These are phyloP conservation scores for Staphylotrichum longicolle DNA, from an alignment of 495 filamentous ascomycete genomes.

Conservation along the genomic window DNA sequence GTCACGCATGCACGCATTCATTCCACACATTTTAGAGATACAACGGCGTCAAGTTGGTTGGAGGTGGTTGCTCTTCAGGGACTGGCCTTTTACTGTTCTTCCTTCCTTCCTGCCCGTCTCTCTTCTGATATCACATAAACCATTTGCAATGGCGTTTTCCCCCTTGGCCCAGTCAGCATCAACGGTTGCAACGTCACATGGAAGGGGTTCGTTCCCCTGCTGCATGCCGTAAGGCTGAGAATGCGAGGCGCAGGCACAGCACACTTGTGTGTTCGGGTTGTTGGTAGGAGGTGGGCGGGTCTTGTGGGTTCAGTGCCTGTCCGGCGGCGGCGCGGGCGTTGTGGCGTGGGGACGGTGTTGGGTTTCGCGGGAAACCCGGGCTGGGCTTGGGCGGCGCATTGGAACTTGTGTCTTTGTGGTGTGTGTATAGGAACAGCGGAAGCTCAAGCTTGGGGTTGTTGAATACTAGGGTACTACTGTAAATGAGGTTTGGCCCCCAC, in stretches of 20 bases:
- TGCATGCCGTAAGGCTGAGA: not conserved
- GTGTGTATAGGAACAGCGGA: too few species aligned
- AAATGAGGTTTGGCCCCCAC: too few species aligned
- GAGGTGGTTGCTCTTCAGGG: not conserved
- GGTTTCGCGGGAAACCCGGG: not conserved
- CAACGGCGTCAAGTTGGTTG: not conserved
- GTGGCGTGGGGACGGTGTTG: not conserved
- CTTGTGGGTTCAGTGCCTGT: not conserved
- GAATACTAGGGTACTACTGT: too few species aligned
- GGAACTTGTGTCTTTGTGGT: too few species aligned
- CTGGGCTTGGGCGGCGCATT: too few species aligned
- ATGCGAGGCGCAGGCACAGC: constrained; percentile 14
- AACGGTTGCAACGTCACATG: too few species aligned
- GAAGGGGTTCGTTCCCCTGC: not conserved
- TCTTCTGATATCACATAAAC: too few species aligned
- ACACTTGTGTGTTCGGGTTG: not conserved
- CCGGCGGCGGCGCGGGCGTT: constrained; percentile 1
- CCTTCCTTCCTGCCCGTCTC: too few species aligned
- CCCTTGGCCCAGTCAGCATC: not conserved
- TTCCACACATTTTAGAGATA: not conserved
- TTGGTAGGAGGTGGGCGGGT: constrained; percentile 14
- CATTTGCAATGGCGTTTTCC: not conserved
- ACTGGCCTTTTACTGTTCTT: not conserved
- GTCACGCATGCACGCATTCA: not conserved
- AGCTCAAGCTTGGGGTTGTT: too few species aligned